Evolutionary conservation across 306 rosid genomes (phyloP), one percentile per base, ranked within the genome.

Genomic region (Quercus glauca): DNA sequence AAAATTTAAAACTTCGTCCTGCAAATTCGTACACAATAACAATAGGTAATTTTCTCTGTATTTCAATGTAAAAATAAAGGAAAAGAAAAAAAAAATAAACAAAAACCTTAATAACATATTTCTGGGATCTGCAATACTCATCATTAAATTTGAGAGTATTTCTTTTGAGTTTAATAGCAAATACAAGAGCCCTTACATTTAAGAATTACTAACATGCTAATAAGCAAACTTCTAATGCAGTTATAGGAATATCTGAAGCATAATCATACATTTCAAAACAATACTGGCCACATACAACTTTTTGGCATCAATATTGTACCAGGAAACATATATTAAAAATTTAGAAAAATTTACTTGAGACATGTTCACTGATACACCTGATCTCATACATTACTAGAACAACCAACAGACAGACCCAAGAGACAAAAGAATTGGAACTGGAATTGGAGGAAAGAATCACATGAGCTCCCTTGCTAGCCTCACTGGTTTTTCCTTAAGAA

Each of bases 401-500:
- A 84, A 85, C 76, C 86, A 81, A 74, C 79, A 77, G 17, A 67
- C 23, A 21, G 21, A 33, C 73, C 14, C 53, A 78, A 69, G 78
- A 49, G 63, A 77, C 69, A 82, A 75, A 19, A 45, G 10, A 70
- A 76, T 64, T 21, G 56, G 55, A 35, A 20, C 61, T 72, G 56
- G 61, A 84, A 69, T 51, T 73, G 70, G 55, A 64, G 75, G 65
- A 37, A 80, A 57, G 75, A 75, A 80, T 91, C 84, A 91, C 61
- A 68, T 76, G 82, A 84, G 88, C 71, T 96, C 91, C 60, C 92
- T 89, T 3, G 97, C 89, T 70, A 87, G 77, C 79, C 91, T 88
- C 80, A 88, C 88, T 5, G 94, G 92, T 69, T 86, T 87, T 86
- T 91, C 99, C 90, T 88, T 82, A 69, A 91, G 55, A 77, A 91